A percentile compares a stretch with the other conserved stretches of the same genome.
phyloP scores from a whole-genome alignment of 2,329 filamentous ascomycete species.

The Talaromyces sp. region DNA sequence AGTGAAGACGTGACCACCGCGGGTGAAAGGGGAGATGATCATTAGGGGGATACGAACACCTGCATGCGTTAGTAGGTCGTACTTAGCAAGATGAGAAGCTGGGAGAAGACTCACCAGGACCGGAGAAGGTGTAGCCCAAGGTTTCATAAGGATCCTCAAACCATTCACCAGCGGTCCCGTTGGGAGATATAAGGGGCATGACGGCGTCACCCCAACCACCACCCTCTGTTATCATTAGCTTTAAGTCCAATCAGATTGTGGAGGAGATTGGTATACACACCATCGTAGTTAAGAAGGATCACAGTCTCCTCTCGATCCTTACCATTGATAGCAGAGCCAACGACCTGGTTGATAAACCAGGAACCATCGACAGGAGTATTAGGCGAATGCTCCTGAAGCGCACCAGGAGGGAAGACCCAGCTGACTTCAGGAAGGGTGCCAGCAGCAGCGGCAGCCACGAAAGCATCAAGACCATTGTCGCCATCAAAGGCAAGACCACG shows the following conservation, averaged over 20 bases:
- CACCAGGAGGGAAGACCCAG: constrained; percentile 49
- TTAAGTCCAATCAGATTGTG: too few species aligned
- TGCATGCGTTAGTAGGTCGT: neutral
- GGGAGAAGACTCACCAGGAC: constrained; percentile 29
- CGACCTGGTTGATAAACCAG: constrained; percentile 53
- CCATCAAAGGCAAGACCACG: constrained; percentile 43
- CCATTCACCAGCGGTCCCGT: constrained; percentile 53
- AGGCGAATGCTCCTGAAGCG: constrained; percentile 53
- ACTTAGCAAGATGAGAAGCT: neutral
- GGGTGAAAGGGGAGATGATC: constrained; percentile 55
- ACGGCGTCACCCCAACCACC: constrained; percentile 57
- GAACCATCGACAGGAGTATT: constrained; percentile 52
- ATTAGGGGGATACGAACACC: constrained; percentile 52
- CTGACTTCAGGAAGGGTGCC: constrained; percentile 51
- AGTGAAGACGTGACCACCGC: constrained; percentile 52
- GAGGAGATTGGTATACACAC: neutral
- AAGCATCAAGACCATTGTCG: constrained; percentile 45
- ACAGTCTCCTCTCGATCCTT: constrained; percentile 48
- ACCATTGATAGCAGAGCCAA: constrained; percentile 49
- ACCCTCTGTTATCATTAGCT: constrained; percentile 38
- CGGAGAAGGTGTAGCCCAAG: constrained; percentile 43
- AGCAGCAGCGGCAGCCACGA: constrained; percentile 49
- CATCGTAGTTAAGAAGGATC: constrained; percentile 25
- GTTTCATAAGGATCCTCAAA: constrained; percentile 44
- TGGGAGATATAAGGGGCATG: constrained; percentile 48